Evolutionary conservation across 2,329 filamentous ascomycete genomes (phyloP).

Genomic region (Cordyceps militaris): DNA sequence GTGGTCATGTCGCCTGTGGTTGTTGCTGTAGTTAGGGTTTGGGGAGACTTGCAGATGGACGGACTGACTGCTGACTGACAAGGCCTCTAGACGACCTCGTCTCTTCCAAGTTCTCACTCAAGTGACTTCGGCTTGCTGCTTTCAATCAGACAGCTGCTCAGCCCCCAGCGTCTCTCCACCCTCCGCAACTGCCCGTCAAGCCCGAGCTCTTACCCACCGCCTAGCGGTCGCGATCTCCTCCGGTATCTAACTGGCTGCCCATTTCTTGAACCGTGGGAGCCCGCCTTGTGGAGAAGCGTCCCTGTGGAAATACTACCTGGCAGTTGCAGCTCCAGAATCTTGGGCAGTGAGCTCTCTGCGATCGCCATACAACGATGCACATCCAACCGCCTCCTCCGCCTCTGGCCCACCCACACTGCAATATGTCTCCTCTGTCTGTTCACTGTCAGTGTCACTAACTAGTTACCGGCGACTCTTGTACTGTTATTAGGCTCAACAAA

Average conservation of each 20-base stretch:
- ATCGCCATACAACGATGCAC: conserved; percentile 2
- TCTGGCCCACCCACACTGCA: conserved; percentile 13
- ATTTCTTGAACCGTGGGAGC: conserved; percentile 7
- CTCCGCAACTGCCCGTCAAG: background rate
- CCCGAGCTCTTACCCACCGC: background rate
- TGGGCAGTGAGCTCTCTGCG: background rate
- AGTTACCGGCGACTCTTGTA: background rate
- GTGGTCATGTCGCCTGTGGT: background rate
- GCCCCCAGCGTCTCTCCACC: conserved; percentile 2
- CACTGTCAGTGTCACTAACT: background rate
- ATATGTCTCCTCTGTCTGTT: background rate
- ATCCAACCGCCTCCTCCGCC: conserved; percentile 2
- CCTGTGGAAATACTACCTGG: background rate
- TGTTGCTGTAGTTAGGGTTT: background rate
- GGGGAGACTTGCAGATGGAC: background rate
- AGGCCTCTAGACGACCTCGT: background rate
- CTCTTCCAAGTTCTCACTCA: background rate
- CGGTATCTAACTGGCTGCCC: background rate
- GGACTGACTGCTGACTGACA: background rate
- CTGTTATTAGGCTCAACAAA: conserved; percentile 4
- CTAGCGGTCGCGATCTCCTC: conserved; percentile 8
- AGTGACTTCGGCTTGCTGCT: no score
- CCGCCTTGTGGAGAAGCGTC: conserved; percentile 4
- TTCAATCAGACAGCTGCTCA: no score
- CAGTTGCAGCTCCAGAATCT: background rate